Percentiles rank a stretch among this genome's conserved stretches.
These are phyloP conservation scores for Phytophthora kernoviae DNA, from an alignment of 352 stramenopile genomes.

Conservation along the genomic window DNA sequence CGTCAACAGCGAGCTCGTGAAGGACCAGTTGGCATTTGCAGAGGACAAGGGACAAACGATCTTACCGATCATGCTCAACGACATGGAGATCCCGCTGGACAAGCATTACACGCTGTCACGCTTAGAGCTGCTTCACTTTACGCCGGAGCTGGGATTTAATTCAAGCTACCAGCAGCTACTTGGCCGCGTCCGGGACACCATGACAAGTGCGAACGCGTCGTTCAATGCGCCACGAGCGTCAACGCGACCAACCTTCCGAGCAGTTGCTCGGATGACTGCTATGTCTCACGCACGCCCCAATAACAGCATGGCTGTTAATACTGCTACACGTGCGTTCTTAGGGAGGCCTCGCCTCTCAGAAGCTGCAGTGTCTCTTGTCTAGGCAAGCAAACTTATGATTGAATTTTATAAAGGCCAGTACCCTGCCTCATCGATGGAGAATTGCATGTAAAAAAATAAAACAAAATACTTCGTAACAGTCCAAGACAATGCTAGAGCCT, in stretches of 20 bases:
- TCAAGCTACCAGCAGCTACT: constrained; percentile 69
- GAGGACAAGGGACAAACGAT: constrained; percentile 80
- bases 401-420: constrained; percentile 27
- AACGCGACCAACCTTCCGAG: constrained; percentile 35
- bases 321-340: constrained; percentile 28
- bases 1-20: constrained; percentile 70
- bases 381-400: constrained; percentile 5
- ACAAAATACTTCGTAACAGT: no score
- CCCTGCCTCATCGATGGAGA: constrained; percentile 1
- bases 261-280: constrained; percentile 37
- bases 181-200: constrained; percentile 46
- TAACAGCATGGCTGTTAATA: constrained; percentile 27
- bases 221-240: constrained; percentile 34
- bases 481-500: no score
- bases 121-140: constrained; percentile 78
- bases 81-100: constrained; percentile 72
- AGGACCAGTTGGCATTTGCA: constrained; percentile 81
- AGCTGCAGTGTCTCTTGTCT: constrained; percentile 28
- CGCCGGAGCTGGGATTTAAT: constrained; percentile 79
- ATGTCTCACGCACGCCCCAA: constrained; percentile 33
- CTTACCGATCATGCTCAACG: constrained; percentile 77
- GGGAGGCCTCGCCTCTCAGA: constrained; percentile 34
- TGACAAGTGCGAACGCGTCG: constrained; percentile 31
- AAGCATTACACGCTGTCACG: constrained; percentile 82
- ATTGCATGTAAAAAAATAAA: constrained; percentile 2